phyloP scores from a whole-genome alignment of 352 stramenopile genomes.

The Globisporangium perplexum region DNA sequence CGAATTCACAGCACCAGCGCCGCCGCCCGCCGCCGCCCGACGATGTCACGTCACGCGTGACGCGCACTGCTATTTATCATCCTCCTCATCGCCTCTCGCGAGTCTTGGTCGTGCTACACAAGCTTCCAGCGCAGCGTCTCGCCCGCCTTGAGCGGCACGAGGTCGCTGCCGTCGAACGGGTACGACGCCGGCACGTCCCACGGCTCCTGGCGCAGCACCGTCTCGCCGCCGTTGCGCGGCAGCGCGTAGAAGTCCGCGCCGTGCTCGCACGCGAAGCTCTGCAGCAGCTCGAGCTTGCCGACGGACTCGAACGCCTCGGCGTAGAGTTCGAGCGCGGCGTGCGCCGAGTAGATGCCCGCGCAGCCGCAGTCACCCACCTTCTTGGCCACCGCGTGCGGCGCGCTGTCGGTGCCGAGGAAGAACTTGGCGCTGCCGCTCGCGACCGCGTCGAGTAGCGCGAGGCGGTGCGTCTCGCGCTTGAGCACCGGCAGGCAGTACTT shows the following conservation, averaged over 20 bases:
- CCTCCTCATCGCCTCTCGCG: too few relatives aligned
- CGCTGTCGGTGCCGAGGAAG: slow-evolving; percentile 98
- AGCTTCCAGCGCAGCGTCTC: slow-evolving; percentile 92
- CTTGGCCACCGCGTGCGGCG: slow-evolving; percentile 88
- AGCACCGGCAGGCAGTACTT: slow-evolving; percentile 99
- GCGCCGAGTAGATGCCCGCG: slow-evolving; percentile 96
- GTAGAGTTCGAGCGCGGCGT: slow-evolving; percentile 97
- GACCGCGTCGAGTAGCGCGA: slow-evolving; percentile 88
- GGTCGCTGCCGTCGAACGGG: slow-evolving; percentile 78
- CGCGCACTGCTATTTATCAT: too few relatives aligned
- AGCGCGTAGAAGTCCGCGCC: slow-evolving; percentile 97
- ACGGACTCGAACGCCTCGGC: slow-evolving; percentile 95
- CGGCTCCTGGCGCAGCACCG: slow-evolving; percentile 82
- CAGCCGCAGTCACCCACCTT: slow-evolving; percentile 94
- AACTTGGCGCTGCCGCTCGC: slow-evolving; percentile 94
- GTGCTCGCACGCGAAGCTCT: slow-evolving; percentile 93
- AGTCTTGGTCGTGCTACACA: too few relatives aligned
- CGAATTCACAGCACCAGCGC: too few relatives aligned
- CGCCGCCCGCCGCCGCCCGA: too few relatives aligned
- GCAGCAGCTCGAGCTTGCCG: slow-evolving; percentile 90
- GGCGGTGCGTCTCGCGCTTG: slow-evolving; percentile 93
- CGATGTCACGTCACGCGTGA: too few relatives aligned
- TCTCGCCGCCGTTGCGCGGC: slow-evolving; percentile 82
- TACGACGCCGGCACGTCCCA: slow-evolving; percentile 92
- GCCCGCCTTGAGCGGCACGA: slow-evolving; percentile 92